Percentiles rank a stretch among this genome's conserved stretches.
Conservation (phyloP, 2,329 filamentous ascomycete species). For the Aspergillus terreus region DNA sequence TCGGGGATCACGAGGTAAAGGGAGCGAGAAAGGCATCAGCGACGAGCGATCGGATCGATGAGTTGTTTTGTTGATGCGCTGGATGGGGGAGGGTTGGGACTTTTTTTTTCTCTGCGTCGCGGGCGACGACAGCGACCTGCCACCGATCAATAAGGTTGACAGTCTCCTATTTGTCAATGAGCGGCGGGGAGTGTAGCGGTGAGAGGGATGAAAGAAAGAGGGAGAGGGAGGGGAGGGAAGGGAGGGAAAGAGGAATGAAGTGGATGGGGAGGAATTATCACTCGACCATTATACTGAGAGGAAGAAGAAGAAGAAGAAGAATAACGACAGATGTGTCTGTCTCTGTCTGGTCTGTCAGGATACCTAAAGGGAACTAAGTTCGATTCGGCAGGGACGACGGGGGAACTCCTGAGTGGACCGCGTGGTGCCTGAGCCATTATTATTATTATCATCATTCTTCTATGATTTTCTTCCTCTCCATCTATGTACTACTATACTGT, state of each 20-base stretch:
- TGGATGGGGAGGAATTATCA: too few species aligned
- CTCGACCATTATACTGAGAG: too few species aligned
- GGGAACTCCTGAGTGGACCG: too few species aligned
- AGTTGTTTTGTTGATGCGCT: neutral
- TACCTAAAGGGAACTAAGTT: too few species aligned
- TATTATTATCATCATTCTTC: too few species aligned
- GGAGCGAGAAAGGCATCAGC: conserved; percentile 15
- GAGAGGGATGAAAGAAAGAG: conserved; percentile 2
- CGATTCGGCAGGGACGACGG: too few species aligned
- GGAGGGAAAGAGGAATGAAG: neutral
- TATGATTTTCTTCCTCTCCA: too few species aligned
- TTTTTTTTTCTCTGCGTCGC: conserved; percentile 8
- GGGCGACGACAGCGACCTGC: neutral
- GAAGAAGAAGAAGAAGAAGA: too few species aligned
- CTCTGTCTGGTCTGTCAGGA: too few species aligned
- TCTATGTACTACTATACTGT: too few species aligned
- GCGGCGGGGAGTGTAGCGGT: conserved; percentile 4
- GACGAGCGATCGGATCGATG: conserved; percentile 1
- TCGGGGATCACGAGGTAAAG: neutral
- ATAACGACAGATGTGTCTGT: too few species aligned
- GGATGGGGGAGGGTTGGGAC: conserved; percentile 1
- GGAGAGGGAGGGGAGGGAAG: conserved; percentile 4
- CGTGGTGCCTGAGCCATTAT: too few species aligned
- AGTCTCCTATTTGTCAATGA: neutral
- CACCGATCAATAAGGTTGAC: neutral